Evolutionary conservation across 352 stramenopile genomes (phyloP), one percentile per base, ranked within the genome.

Genomic region (Phytophthora meadii): DNA sequence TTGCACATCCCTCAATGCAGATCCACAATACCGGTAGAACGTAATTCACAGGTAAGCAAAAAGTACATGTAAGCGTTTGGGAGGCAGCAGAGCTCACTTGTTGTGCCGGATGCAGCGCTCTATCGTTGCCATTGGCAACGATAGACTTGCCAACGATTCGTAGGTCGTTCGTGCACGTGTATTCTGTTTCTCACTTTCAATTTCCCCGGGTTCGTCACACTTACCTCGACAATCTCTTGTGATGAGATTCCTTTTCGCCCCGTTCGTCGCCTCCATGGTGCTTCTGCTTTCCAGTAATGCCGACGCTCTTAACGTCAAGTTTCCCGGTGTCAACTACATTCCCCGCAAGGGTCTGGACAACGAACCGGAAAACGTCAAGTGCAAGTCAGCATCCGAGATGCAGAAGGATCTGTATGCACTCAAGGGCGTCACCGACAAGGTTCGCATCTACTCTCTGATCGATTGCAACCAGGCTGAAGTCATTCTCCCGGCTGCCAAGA

Each of bases 241-340:
- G 2, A 74, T 77, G 68, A 73, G 68, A 40, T 15, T 90, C 66
- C 39, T 79, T 66, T 4, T 74, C 2, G 61, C 66, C 4, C 61
- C 53, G 5, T 8, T 74, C 44, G 15, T 73, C 40, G 59, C 65
- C 11, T 54, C 62, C 0, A 36, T 48, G 40, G 32, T 70, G 51
- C 46, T 79, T 28, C 12, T 72, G 42, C 28, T 62, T 27, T 30
- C 41, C 14, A 14, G 34, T 2, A 37, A 51, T 25, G 36, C 51
- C 19, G 52, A 84, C 30, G 74, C 66, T 53, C 65, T 85, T 44
- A 82, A 84, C 51, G 78, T 88, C 45, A 80, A 73, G 32, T 70
- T 93, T 52, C 75, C 81, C 30, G 83, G 85, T n/a, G 63, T 91
- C 58, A 92, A 93, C 74, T 93, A 92, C 70, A 90, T 87, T 72